Conservation (phyloP, 202 grass and related monocot species). For the Elaeis oleifera region DNA sequence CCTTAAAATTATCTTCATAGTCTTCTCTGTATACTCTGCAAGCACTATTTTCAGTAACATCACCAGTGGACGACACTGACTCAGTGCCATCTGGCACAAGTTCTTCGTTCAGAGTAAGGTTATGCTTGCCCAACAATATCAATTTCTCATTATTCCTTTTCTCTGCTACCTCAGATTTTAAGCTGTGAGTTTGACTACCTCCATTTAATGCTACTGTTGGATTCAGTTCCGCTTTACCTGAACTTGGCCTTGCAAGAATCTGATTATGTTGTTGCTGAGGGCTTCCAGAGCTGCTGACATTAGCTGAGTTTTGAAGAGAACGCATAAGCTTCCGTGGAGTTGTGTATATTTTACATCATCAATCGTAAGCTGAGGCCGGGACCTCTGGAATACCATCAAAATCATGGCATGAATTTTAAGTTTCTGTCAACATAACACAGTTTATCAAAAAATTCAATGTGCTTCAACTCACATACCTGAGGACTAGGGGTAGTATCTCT, state of each 20-base stretch:
- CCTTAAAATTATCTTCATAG: conserved; percentile 12
- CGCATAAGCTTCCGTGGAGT: conserved; percentile 65
- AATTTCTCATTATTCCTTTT: conserved; percentile 22
- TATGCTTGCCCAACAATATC: conserved; percentile 1
- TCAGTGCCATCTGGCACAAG: conserved; percentile 25
- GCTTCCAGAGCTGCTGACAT: conserved; percentile 34
- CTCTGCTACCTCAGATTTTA: conserved; percentile 30
- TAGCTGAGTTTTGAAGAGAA: conserved; percentile 54
- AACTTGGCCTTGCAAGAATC: conserved; percentile 5
- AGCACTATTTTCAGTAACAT: conserved; percentile 25
- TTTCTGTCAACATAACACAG: neutral
- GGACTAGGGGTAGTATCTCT: conserved; percentile 47
- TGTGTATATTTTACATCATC: conserved; percentile 60
- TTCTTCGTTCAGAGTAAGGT: conserved; percentile 1
- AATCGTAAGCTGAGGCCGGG: conserved; percentile 33
- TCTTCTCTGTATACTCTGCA: conserved; percentile 26
- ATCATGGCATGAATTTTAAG: neutral
- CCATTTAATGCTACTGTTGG: conserved; percentile 18
- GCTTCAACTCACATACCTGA: conserved; percentile 34
- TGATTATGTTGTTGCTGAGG: conserved; percentile 6
- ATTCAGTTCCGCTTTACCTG: conserved; percentile 11
- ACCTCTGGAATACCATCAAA: conserved; percentile 32
- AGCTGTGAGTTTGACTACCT: conserved; percentile 26
- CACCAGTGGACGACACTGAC: conserved; percentile 28
- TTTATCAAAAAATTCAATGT: neutral